Percentiles rank a stretch among this genome's conserved stretches.
Conservation (phyloP, 169 alveolate species). For the Plasmodium inui region DNA sequence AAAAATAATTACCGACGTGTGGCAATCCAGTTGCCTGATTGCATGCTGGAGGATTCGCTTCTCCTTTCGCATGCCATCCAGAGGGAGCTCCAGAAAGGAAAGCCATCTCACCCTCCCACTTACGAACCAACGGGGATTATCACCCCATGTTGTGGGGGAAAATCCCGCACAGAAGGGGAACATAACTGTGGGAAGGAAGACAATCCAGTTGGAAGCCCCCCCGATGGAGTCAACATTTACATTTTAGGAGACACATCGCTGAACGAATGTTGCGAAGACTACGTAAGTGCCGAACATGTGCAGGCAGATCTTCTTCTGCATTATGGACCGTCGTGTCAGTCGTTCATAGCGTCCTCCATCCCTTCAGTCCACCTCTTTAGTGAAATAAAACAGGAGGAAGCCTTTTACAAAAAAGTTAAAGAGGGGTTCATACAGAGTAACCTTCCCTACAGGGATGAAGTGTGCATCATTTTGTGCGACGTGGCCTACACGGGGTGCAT, state of each 20-base stretch:
- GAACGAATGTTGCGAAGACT: constrained; percentile 72
- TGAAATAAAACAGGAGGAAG: constrained; percentile 7
- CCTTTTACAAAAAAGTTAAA: neutral
- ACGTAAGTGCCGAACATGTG: constrained; percentile 72
- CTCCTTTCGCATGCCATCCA: constrained; percentile 5
- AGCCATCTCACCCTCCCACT: neutral
- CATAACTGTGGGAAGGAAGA: neutral
- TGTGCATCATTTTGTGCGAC: constrained; percentile 30
- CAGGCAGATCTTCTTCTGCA: constrained; percentile 63
- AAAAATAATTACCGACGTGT: constrained; percentile 21
- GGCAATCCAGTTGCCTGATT: constrained; percentile 65
- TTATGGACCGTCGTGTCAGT: constrained; percentile 61
- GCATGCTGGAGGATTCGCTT: constrained; percentile 57
- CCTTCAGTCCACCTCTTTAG: constrained; percentile 58
- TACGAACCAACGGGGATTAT: neutral
- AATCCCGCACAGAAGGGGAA: neutral
- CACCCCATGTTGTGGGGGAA: neutral
- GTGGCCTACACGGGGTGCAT: constrained; percentile 3
- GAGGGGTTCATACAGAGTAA: neutral
- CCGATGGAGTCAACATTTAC: constrained; percentile 8
- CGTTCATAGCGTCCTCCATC: constrained; percentile 28
- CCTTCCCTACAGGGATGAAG: constrained; percentile 1
- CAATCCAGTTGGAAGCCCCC: neutral
- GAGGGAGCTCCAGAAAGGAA: neutral
- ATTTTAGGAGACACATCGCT: constrained; percentile 59